Evolutionary conservation across 495 filamentous ascomycete genomes (phyloP), one percentile per base, ranked within the genome.

Genomic region (Penicillium egyptiacum): DNA sequence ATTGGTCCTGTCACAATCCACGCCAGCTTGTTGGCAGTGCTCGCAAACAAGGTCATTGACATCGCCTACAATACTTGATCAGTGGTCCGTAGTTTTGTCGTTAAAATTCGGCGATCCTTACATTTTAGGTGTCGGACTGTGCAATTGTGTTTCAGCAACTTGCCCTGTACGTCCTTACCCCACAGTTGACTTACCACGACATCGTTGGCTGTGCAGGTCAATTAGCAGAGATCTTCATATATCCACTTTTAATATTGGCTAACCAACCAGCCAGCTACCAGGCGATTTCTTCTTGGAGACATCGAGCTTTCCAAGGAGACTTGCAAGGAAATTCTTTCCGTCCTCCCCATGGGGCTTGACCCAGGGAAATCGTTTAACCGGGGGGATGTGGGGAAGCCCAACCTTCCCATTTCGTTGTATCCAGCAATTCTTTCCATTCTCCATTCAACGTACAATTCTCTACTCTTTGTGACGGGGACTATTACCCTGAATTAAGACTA

Each of bases 121-220:
- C 68, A 71, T 54, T 60, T 71, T 10, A 69, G 33, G 58, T 71
- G 66, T 3, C 68, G 68, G 22, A 26, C 68, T 69, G 31, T n/a
- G 33, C 33, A 37, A 37, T 31, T n/a, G 26, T 31, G 45, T 10
- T 39, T 25, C 12, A 51, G 31, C 7, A 25, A 17, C 6, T 31
- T 25, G 23, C 23, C 23, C 26, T 14, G 37, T 51, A 28, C 26
- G 26, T 28, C 20, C 8, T 0, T 20, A 19, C 33, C 33, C 7
- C 10, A 14, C 17, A n/a, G 25, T 9, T 7, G 9, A 53, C 57
- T 56, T 58, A 66, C 63, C 37, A n/a, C 63, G 63, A 58, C 63
- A 66, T 52, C 63, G 50, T 43, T 54, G 56, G 44, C 63, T 63
- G 43, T 10, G 33, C 12, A 28, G 33, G 14, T 37, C 25, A 47